Conservation (phyloP, 176 grass and related monocot species). For the Oryza longistaminata region DNA sequence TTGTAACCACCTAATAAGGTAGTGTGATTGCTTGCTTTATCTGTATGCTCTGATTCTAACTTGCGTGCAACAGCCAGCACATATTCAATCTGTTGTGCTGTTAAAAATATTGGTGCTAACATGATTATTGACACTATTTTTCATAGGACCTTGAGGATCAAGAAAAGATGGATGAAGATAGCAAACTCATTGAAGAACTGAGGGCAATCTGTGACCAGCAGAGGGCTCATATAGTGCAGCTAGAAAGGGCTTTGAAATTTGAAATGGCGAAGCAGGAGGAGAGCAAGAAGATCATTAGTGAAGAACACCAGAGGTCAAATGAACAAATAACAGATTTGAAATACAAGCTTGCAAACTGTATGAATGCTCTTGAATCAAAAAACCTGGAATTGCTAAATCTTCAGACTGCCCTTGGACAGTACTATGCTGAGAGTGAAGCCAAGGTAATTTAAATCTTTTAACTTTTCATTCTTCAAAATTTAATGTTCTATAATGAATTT, state of each 20-base stretch:
- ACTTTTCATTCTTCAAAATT: conserved; percentile 7
- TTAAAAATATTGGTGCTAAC: conserved; percentile 22
- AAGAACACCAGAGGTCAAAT: conserved; percentile 78
- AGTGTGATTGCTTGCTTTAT: not conserved
- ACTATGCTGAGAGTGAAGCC: conserved; percentile 97
- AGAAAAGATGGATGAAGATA: conserved; percentile 93
- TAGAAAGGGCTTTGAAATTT: conserved; percentile 75
- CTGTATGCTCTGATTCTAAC: not conserved
- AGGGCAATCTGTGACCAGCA: conserved; percentile 65
- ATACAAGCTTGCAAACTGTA: conserved; percentile 71
- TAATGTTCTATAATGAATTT: not conserved
- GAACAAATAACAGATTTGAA: conserved; percentile 76
- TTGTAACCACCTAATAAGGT: not conserved
- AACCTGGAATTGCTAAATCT: conserved; percentile 89
- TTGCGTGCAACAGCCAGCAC: not conserved
- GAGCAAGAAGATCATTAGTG: conserved; percentile 57
- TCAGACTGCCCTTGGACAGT: conserved; percentile 98
- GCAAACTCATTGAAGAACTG: conserved; percentile 80
- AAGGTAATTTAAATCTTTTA: conserved; percentile 55
- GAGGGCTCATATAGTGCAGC: conserved; percentile 70
- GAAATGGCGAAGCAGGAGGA: conserved; percentile 73
- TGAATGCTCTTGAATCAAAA: conserved; percentile 84
- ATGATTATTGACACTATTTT: conserved; percentile 1
- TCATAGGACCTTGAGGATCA: conserved; percentile 91
- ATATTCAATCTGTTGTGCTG: conserved; percentile 20